Evolutionary conservation across 768 basidiomycete species (phyloP).

Genomic region (Pleurotus eryngii): DNA sequence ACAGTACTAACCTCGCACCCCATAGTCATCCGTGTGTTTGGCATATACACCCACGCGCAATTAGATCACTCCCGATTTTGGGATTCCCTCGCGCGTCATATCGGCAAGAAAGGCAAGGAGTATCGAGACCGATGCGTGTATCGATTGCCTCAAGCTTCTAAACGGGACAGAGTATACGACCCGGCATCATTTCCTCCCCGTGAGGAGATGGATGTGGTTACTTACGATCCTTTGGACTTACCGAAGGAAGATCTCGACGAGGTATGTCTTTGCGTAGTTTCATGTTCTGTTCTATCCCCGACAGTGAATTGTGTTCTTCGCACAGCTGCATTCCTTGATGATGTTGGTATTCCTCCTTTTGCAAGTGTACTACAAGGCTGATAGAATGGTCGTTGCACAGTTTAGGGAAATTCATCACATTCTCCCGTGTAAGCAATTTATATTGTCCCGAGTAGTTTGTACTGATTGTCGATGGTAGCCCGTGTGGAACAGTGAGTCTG

Average conservation of each 20-base stretch:
- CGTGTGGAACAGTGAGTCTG: conserved; percentile 10
- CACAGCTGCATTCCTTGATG: conserved; percentile 55
- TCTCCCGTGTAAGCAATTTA: conserved; percentile 31
- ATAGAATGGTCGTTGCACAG: conserved; percentile 11
- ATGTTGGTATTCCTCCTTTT: conserved; percentile 34
- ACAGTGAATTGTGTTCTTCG: not conserved
- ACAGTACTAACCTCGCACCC: not conserved
- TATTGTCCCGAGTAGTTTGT: not conserved
- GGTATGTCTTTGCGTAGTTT: conserved; percentile 25
- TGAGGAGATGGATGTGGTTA: conserved; percentile 18
- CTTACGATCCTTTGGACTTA: conserved; percentile 25
- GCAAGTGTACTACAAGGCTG: too few species aligned
- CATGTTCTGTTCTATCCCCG: not conserved
- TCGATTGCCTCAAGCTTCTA: conserved; percentile 7
- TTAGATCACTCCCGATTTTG: conserved; percentile 31
- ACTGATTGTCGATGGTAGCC: conserved; percentile 1
- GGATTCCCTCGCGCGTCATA: conserved; percentile 34
- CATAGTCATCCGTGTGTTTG: conserved; percentile 33
- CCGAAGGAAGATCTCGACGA: conserved; percentile 45
- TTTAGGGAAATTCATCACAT: conserved; percentile 45
- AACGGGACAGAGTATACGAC: conserved; percentile 39
- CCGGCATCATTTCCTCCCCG: conserved; percentile 53
- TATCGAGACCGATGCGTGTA: conserved; percentile 46
- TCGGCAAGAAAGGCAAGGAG: conserved; percentile 41
- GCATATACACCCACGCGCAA: conserved; percentile 37